Evolutionary conservation across 352 stramenopile genomes (phyloP).

Genomic region (Globisporangium radiosum): DNA sequence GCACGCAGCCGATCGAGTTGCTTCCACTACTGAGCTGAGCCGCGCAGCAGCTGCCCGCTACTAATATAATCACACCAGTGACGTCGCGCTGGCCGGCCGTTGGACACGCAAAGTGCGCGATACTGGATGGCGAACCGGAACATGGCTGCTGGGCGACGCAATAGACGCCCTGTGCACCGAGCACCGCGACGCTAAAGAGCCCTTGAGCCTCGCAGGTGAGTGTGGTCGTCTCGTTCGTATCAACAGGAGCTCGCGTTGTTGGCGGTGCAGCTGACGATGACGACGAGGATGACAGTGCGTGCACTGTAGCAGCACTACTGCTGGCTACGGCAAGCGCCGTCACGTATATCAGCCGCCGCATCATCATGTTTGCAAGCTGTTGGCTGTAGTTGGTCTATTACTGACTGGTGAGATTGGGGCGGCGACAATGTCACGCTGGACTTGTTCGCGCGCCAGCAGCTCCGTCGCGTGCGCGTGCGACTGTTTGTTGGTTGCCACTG

Average conservation of each 20-base stretch:
- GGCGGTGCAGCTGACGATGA: background rate
- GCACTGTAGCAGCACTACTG: background rate
- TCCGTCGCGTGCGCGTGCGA: background rate
- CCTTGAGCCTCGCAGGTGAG: conserved; percentile 8
- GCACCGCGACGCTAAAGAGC: conserved; percentile 23
- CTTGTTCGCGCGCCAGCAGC: background rate
- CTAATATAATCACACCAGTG: conserved; percentile 10
- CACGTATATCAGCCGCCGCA: background rate
- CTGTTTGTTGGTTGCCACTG: no score
- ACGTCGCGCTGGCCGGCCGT: conserved; percentile 13
- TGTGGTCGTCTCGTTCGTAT: conserved; percentile 1
- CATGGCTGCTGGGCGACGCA: conserved; percentile 32
- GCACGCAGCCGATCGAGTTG: conserved; percentile 28
- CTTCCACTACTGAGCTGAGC: conserved; percentile 8
- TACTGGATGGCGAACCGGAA: conserved; percentile 10
- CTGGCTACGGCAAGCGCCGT: background rate
- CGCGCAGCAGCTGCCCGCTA: conserved; percentile 38
- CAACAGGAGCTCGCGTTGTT: background rate
- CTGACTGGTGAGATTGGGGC: background rate
- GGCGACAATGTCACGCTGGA: background rate
- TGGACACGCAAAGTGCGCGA: conserved; percentile 25
- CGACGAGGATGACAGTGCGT: background rate
- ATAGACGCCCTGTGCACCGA: conserved; percentile 26
- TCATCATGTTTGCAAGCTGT: background rate
- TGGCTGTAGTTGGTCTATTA: background rate